These are phyloP conservation scores for Carex kokanica DNA, from an alignment of 176 grass and related monocot genomes.

Conservation along the genomic window DNA sequence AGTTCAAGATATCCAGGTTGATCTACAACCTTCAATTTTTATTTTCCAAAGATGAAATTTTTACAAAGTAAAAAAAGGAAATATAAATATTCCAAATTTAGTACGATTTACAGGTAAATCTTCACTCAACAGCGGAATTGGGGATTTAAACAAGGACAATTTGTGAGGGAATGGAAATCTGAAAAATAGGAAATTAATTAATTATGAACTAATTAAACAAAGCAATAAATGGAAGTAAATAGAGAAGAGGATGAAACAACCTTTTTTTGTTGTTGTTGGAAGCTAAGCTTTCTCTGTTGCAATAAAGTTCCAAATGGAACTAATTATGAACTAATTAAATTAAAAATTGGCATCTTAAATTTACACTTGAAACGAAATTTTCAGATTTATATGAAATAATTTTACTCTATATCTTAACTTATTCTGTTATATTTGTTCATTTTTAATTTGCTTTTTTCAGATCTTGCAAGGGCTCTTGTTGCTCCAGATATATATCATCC, in stretches of 20 bases:
- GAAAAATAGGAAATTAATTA: not conserved
- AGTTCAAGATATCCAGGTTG: not conserved
- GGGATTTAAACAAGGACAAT: not conserved
- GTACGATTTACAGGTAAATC: not conserved
- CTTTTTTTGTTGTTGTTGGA: not conserved
- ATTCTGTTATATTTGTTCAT: too few relatives aligned
- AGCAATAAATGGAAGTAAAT: not conserved
- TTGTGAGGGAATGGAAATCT: not conserved
- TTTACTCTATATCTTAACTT: not conserved
- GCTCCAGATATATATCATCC: conserved; percentile 88
- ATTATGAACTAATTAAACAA: not conserved
- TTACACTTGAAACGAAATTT: too few relatives aligned
- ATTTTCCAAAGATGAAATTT: not conserved
- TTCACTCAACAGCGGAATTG: too few relatives aligned
- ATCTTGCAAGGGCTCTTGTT: conserved; percentile 62
- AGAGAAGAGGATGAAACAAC: not conserved
- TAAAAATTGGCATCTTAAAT: too few relatives aligned
- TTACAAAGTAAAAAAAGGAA: not conserved
- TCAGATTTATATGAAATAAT: too few relatives aligned
- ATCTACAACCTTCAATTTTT: not conserved
- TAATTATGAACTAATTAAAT: too few relatives aligned
- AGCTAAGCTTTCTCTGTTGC: not conserved
- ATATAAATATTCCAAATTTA: not conserved
- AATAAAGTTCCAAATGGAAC: too few relatives aligned
- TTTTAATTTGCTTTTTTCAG: conserved; percentile 22